These are phyloP conservation scores for Sistotremastrum niveocremeum DNA, from an alignment of 768 basidiomycete species.

Conservation along the genomic window DNA sequence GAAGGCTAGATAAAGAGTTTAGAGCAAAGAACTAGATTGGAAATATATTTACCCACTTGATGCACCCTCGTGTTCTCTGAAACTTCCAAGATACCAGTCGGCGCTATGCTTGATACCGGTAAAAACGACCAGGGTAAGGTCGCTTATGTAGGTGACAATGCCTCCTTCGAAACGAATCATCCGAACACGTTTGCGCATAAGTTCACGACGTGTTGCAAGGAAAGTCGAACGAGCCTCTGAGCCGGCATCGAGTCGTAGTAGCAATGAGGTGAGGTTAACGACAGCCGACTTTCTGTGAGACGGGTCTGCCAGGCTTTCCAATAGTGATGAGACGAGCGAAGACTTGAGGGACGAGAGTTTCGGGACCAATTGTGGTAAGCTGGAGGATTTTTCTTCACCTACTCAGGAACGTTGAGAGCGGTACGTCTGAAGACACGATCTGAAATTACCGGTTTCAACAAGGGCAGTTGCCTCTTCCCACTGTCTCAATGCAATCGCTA, in stretches of 20 bases:
- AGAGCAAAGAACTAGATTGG: background rate
- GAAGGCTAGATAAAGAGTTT: conserved; percentile 42
- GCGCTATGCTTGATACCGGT: conserved; percentile 94
- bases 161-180: conserved; percentile 87
- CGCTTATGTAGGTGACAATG: conserved; percentile 71
- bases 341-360: conserved; percentile 57
- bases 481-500: conserved; percentile 77
- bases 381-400: conserved; percentile 52
- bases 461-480: conserved; percentile 81
- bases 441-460: conserved; percentile 59
- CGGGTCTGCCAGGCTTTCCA: conserved; percentile 60
- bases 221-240: conserved; percentile 75
- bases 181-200: conserved; percentile 66
- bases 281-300: conserved; percentile 67
- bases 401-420: background rate
- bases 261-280: conserved; percentile 54
- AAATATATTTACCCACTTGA: conserved; percentile 47
- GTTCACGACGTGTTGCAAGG: conserved; percentile 59
- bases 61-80: conserved; percentile 89
- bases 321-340: conserved; percentile 54
- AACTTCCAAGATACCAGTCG: conserved; percentile 95
- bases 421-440: background rate
- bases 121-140: conserved; percentile 81
- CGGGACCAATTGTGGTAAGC: conserved; percentile 35
- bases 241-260: conserved; percentile 63